Base-by-base conservation (phyloP, 1,284 basidiomycete species). In the Rhodotorula sp. region DNA sequence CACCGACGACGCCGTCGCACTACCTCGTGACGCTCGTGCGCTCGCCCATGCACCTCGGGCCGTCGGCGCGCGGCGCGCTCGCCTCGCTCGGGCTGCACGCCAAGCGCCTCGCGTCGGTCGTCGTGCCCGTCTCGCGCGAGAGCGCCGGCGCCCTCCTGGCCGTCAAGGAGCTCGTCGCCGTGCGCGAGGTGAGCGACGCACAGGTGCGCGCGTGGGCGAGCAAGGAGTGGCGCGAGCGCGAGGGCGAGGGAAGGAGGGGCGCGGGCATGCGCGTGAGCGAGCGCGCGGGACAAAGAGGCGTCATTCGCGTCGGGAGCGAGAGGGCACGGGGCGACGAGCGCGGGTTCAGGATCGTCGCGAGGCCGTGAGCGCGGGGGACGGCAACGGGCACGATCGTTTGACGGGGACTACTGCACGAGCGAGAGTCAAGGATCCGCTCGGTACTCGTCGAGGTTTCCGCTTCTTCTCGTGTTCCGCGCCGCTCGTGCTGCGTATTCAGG, bases 21-120 rank as follows among this genome's bases (percentile, higher is more conserved):
- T 74, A 68, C 67, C 70, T 76, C 60, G 52, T 76, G 50, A 76
- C 75, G 25, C 70, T 76, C 58, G 65, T 69, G 41, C 70, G 75
- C 4, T 74, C 72, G 9, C 75, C 75, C 0, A 45, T 71, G 16
- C 73, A 76, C 66, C 64, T 76, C 42, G 52, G 64, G 44, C 16
- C 58, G 0, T 25, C 61, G 7, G n/a, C 64, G 21, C 27, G 41
- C 34, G 54, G 53, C 0, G 65, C 70, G 23, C 61, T 65, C 66
- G 34, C 54, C 25, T 62, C 71, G 9, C 70, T 76, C 56, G 75
- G 75, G 27, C 64, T 76, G 13, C 42, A 54, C 61, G 2, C 34
- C 3, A 71, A 74, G 54, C 75, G 75, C 55, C 70, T 76, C 59
- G 54, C 68, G 12, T 70, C 70, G 14, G 57, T 70, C 25, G 60